A percentile compares a stretch with the other conserved stretches of the same genome.
Conservation (phyloP, 2,329 filamentous ascomycete genomes). For the Cladophialophora carrionii region DNA sequence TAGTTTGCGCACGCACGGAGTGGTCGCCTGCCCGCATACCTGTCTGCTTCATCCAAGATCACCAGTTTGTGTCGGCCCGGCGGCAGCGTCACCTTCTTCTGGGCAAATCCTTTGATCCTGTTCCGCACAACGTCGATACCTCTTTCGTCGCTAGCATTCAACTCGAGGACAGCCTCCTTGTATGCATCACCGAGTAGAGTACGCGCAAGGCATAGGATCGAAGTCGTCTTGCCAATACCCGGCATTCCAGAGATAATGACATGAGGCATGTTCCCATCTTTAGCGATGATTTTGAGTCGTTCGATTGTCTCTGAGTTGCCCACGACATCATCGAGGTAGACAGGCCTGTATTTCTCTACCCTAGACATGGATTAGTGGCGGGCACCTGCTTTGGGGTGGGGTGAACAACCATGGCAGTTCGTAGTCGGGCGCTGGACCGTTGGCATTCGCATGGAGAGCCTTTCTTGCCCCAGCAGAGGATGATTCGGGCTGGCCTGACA, state of each 20-base stretch:
- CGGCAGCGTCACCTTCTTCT: constrained; percentile 97
- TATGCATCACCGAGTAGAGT: constrained; percentile 91
- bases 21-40: constrained; percentile 45
- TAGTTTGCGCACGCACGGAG: constrained; percentile 17
- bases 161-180: constrained; percentile 94
- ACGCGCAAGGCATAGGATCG: constrained; percentile 86
- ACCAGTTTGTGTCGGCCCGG: constrained; percentile 91
- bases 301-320: constrained; percentile 98
- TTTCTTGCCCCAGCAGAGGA: constrained; percentile 50
- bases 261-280: constrained; percentile 99
- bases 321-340: constrained; percentile 94
- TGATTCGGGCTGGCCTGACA: constrained; percentile 51
- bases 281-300: constrained; percentile 94
- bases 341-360: constrained; percentile 97
- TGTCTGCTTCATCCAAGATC: constrained; percentile 96
- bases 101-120: constrained; percentile 96
- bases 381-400: constrained; percentile 2
- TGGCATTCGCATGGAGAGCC: constrained; percentile 46
- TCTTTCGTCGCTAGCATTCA: constrained; percentile 95
- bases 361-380: constrained; percentile 53
- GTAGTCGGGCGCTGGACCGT: constrained; percentile 50
- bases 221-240: constrained; percentile 97
- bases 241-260: constrained; percentile 99
- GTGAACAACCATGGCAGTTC: constrained; percentile 53
- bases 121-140: constrained; percentile 98